These are phyloP conservation scores for Fragosphaeria purpurea DNA, from an alignment of 2,329 filamentous ascomycete species.

Conservation along the genomic window DNA sequence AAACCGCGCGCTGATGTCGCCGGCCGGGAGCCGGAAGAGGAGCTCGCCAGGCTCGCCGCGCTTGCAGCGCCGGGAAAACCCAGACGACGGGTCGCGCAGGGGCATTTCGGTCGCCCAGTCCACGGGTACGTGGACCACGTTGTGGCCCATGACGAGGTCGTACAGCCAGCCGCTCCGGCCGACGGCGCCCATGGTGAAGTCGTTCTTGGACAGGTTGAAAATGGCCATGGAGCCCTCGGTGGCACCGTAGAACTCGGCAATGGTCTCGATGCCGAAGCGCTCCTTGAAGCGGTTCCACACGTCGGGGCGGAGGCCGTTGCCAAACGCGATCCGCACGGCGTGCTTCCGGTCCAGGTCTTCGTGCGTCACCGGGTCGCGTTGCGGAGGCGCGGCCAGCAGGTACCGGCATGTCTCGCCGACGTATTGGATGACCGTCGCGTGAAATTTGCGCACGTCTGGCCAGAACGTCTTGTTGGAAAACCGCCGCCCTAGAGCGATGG, in stretches of 20 bases:
- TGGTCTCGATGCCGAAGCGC: slow-evolving; percentile 63
- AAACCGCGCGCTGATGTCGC: slow-evolving; percentile 52
- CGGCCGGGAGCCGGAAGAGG: slow-evolving; percentile 58
- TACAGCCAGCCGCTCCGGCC: slow-evolving; percentile 60
- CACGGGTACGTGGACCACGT: slow-evolving; percentile 53
- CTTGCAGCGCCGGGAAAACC: slow-evolving; percentile 52
- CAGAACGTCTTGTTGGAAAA: slow-evolving; percentile 74
- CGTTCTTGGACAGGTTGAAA: slow-evolving; percentile 66
- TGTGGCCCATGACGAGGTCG: slow-evolving; percentile 39
- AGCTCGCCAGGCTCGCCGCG: slow-evolving; percentile 64
- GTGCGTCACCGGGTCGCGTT: slow-evolving; percentile 52
- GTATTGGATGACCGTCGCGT: slow-evolving; percentile 73
- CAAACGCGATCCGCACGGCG: slow-evolving; percentile 64
- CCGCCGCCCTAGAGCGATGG: slow-evolving; percentile 62
- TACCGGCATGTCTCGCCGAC: slow-evolving; percentile 84
- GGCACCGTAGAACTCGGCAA: slow-evolving; percentile 73
- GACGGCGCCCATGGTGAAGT: slow-evolving; percentile 65
- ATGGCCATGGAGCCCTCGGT: slow-evolving; percentile 61
- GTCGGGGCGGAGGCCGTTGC: slow-evolving; percentile 77
- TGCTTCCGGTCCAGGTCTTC: slow-evolving; percentile 63
- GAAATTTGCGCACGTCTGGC: slow-evolving; percentile 58
- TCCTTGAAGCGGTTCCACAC: slow-evolving; percentile 78
- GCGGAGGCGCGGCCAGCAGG: slow-evolving; percentile 56
- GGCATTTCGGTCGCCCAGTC: slow-evolving; percentile 63
- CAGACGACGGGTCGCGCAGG: slow-evolving; percentile 55